Evolutionary conservation across 495 filamentous ascomycete species (phyloP).

Genomic region (Apodospora peruviana): DNA sequence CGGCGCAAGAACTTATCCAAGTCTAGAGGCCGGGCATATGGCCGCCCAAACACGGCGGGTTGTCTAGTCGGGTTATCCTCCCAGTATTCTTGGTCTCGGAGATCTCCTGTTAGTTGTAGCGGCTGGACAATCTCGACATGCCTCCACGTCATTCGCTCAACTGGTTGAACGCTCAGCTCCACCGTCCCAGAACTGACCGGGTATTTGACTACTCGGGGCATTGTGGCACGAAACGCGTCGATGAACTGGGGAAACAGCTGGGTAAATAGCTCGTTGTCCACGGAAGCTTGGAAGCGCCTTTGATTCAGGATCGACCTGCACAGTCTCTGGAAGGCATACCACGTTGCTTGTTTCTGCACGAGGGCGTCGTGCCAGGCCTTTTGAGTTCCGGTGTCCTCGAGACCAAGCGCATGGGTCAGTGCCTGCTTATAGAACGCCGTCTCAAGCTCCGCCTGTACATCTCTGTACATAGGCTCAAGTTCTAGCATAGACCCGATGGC

Average conservation of each 20-base stretch:
- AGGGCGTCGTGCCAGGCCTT: not conserved
- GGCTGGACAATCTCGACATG: too few species aligned
- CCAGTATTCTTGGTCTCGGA: too few species aligned
- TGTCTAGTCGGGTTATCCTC: too few species aligned
- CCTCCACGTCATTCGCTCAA: not conserved
- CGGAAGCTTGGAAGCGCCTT: not conserved
- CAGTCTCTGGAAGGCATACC: constrained; percentile 15
- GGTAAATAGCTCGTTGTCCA: constrained; percentile 7
- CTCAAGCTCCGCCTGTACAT: constrained; percentile 22
- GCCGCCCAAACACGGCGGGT: too few species aligned
- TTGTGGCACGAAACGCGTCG: constrained; percentile 45
- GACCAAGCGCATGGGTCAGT: not conserved
- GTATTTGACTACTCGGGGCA: constrained; percentile 34
- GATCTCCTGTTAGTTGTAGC: too few species aligned
- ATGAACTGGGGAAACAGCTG: constrained; percentile 36
- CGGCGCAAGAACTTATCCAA: too few species aligned
- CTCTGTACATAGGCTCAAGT: constrained; percentile 19
- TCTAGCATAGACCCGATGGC: constrained; percentile 20
- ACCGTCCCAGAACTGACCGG: constrained; percentile 21
- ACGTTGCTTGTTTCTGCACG: constrained; percentile 9
- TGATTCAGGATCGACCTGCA: constrained; percentile 10
- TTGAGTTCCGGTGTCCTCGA: not conserved
- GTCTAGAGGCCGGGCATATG: too few species aligned
- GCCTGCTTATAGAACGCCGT: constrained; percentile 25
- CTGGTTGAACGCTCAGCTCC: not conserved